Conservation (phyloP, 441 rosid genomes). For the Pelargonium cotyledonis region DNA sequence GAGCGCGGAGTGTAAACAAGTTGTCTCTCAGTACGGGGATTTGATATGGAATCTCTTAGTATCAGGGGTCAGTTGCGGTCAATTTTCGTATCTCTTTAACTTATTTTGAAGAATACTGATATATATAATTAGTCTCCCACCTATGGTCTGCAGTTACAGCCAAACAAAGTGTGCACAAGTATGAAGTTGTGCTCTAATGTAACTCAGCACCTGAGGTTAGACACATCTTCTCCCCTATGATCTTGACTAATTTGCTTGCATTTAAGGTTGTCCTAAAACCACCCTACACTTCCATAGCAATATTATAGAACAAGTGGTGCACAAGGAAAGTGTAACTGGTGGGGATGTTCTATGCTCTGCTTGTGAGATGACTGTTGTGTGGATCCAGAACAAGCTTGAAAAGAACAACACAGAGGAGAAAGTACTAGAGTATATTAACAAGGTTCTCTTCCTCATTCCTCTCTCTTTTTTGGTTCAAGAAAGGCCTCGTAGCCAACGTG, state of each 20-base stretch:
- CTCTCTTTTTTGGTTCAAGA: not conserved
- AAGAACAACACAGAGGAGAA: conserved; percentile 39
- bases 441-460: conserved; percentile 27
- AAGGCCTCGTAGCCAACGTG: conserved; percentile 3
- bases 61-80: conserved; percentile 39
- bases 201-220: conserved; percentile 18
- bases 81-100: not conserved
- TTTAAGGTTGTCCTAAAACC: not conserved
- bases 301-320: conserved; percentile 23
- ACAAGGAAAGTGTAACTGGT: conserved; percentile 12
- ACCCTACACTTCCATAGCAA: not conserved
- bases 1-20: conserved; percentile 59
- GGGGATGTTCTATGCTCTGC: conserved; percentile 36
- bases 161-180: conserved; percentile 23
- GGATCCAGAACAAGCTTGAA: conserved; percentile 53
- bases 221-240: not conserved
- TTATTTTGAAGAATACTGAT: not conserved
- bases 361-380: conserved; percentile 50
- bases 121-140: not conserved
- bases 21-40: conserved; percentile 64
- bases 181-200: conserved; percentile 24
- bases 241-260: not conserved
- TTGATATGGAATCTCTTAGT: conserved; percentile 63
- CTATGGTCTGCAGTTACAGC: conserved; percentile 20
- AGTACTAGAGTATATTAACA: conserved; percentile 31